These are phyloP conservation scores for Vigna reflexopilosa DNA, from an alignment of 306 rosid species.

Conservation along the genomic window DNA sequence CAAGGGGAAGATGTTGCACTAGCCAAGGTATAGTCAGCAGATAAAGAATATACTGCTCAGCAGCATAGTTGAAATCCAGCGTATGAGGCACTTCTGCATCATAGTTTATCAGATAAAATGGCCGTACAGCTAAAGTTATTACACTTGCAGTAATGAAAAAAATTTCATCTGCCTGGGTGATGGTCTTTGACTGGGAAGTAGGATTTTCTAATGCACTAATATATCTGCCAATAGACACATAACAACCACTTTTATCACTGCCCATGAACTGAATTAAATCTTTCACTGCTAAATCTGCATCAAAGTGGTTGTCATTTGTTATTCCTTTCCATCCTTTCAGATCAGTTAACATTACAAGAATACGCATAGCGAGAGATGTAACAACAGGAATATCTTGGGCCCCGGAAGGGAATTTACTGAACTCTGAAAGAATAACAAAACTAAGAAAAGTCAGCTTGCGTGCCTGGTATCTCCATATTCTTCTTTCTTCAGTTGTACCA, in stretches of 20 bases:
- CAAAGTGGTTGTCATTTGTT: conserved; percentile 47
- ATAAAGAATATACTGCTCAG: conserved; percentile 66
- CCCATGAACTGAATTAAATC: conserved; percentile 74
- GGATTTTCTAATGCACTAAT: conserved; percentile 57
- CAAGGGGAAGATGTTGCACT: conserved; percentile 71
- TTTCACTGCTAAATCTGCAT: conserved; percentile 69
- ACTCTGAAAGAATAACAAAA: conserved; percentile 72
- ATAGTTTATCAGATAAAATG: conserved; percentile 62
- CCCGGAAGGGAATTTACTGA: conserved; percentile 51
- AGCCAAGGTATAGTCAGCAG: conserved; percentile 85
- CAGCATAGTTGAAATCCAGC: conserved; percentile 60
- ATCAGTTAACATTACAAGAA: conserved; percentile 85
- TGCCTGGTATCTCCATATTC: conserved; percentile 82
- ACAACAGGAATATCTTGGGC: conserved; percentile 59
- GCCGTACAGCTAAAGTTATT: conserved; percentile 85
- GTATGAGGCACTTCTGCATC: conserved; percentile 48
- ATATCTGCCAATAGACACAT: conserved; percentile 73
- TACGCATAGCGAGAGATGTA: conserved; percentile 78
- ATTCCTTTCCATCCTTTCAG: conserved; percentile 78
- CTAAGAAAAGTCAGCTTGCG: conserved; percentile 69
- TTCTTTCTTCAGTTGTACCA: conserved; percentile 80
- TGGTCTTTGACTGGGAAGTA: conserved; percentile 50
- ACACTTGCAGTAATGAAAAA: conserved; percentile 86
- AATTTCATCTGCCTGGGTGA: conserved; percentile 59
- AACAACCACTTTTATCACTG: conserved; percentile 67